A percentile compares a stretch with the other conserved stretches of the same genome.
Conservation (phyloP, 1,284 basidiomycete genomes). For the Fomitopsis schrenkii region DNA sequence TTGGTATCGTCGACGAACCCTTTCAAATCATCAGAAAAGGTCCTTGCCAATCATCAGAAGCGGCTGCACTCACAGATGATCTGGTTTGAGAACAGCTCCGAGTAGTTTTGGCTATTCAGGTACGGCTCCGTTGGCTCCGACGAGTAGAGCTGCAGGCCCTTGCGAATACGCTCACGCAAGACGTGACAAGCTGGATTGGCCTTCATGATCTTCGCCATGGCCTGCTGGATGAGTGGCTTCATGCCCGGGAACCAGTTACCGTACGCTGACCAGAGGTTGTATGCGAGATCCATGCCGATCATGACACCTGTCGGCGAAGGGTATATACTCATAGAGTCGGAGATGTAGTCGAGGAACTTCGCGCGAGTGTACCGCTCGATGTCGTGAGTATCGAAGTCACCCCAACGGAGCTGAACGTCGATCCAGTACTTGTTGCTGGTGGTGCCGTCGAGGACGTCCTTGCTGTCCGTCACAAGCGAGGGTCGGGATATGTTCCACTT, state of each 20-base stretch:
- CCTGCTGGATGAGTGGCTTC: conserved; percentile 97
- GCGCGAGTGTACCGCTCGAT: conserved; percentile 97
- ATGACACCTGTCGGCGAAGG: conserved; percentile 97
- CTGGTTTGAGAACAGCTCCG: conserved; percentile 98
- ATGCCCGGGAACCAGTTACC: conserved; percentile 99
- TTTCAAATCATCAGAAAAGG: conserved; percentile 19
- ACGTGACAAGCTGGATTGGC: conserved; percentile 99
- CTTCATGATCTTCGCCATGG: conserved; percentile 99
- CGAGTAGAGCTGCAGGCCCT: conserved; percentile 97
- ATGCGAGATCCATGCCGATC: conserved; percentile 97
- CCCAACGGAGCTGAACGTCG: conserved; percentile 97
- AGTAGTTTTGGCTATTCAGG: conserved; percentile 97
- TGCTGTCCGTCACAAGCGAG: conserved; percentile 92
- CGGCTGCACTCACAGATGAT: conserved; percentile 76
- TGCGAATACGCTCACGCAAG: conserved; percentile 96
- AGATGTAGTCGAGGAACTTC: conserved; percentile 96
- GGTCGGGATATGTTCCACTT: conserved; percentile 99
- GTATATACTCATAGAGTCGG: conserved; percentile 96
- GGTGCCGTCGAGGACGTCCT: conserved; percentile 95
- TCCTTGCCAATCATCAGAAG: conserved; percentile 5
- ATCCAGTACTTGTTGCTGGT: conserved; percentile 99
- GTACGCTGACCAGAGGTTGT: conserved; percentile 99
- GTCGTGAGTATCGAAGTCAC: conserved; percentile 98
- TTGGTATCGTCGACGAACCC: conserved; percentile 99
- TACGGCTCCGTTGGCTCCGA: conserved; percentile 99